Conservation (phyloP, 2,329 filamentous ascomycete species). For the Hypoxylon sp. region DNA sequence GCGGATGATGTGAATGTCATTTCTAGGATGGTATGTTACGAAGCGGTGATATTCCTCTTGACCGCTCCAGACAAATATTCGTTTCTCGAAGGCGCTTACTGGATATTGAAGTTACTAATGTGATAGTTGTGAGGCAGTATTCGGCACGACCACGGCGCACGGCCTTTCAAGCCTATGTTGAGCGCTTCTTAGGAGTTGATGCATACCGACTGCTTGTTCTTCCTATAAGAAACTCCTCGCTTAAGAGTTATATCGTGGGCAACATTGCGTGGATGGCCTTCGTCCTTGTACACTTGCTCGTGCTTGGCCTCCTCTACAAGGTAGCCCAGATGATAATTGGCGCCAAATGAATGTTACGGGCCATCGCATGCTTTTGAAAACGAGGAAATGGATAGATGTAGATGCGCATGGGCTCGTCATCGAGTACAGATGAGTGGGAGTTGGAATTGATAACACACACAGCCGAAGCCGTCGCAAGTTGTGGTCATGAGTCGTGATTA, state of each 20-base stretch:
- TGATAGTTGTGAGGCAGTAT: conserved; percentile 6
- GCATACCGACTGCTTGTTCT: conserved; percentile 27
- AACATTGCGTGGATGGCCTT: neutral
- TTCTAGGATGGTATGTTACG: too few relatives aligned
- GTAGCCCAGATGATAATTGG: too few relatives aligned
- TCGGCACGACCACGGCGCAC: conserved; percentile 25
- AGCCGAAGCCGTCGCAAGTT: neutral
- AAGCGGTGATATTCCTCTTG: too few relatives aligned
- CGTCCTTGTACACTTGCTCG: neutral
- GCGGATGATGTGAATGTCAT: too few relatives aligned
- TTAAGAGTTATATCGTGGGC: neutral
- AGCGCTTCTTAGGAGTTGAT: conserved; percentile 21
- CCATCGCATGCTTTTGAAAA: neutral
- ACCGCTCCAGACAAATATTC: neutral
- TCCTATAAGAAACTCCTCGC: conserved; percentile 4
- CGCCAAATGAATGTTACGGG: conserved; percentile 2
- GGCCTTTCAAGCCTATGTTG: conserved; percentile 33
- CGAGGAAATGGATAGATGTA: neutral
- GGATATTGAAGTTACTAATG: conserved; percentile 1
- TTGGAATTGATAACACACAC: neutral
- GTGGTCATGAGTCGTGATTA: neutral
- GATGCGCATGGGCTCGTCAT: neutral
- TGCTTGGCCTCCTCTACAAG: too few relatives aligned
- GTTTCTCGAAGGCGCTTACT: neutral
- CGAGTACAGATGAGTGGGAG: neutral